Percentiles rank a stretch among this genome's conserved stretches.
These are phyloP conservation scores for Stagonosporopsis rhizophila DNA, from an alignment of 2,329 filamentous ascomycete genomes.

Conservation along the genomic window DNA sequence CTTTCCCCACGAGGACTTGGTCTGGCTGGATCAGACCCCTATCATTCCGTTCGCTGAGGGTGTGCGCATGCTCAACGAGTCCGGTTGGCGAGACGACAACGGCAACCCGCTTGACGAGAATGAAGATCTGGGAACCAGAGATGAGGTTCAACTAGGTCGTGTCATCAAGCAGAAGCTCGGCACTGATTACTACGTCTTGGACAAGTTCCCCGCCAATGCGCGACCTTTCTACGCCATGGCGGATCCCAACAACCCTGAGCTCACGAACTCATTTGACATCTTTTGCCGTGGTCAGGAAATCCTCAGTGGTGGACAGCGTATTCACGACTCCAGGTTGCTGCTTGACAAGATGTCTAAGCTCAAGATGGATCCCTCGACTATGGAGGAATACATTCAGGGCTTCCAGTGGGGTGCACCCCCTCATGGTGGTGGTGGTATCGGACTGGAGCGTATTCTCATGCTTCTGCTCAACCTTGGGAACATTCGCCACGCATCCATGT, in stretches of 20 bases:
- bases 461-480: conserved; percentile 86
- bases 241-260: conserved; percentile 72
- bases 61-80: conserved; percentile 79
- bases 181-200: conserved; percentile 92
- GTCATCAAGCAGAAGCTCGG: conserved; percentile 85
- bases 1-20: conserved; percentile 85
- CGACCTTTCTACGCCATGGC: conserved; percentile 93
- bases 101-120: conserved; percentile 73
- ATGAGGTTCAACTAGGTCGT: conserved; percentile 85
- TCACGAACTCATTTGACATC: conserved; percentile 94
- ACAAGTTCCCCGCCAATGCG: conserved; percentile 86
- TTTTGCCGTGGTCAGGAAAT: conserved; percentile 95
- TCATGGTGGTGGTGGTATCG: conserved; percentile 88
- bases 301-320: conserved; percentile 89
- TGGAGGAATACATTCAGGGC: conserved; percentile 88
- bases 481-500: conserved; percentile 85
- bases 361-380: conserved; percentile 78
- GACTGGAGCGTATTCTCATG: conserved; percentile 87
- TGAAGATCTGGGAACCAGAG: conserved; percentile 83
- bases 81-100: conserved; percentile 78
- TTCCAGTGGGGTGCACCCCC: conserved; percentile 90
- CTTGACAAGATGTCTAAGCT: conserved; percentile 76
- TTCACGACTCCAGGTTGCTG: conserved; percentile 79
- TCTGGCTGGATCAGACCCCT: conserved; percentile 86
- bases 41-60: conserved; percentile 81